These are phyloP conservation scores for Tricholoma flavovirens DNA, from an alignment of 768 basidiomycete genomes.

Conservation along the genomic window DNA sequence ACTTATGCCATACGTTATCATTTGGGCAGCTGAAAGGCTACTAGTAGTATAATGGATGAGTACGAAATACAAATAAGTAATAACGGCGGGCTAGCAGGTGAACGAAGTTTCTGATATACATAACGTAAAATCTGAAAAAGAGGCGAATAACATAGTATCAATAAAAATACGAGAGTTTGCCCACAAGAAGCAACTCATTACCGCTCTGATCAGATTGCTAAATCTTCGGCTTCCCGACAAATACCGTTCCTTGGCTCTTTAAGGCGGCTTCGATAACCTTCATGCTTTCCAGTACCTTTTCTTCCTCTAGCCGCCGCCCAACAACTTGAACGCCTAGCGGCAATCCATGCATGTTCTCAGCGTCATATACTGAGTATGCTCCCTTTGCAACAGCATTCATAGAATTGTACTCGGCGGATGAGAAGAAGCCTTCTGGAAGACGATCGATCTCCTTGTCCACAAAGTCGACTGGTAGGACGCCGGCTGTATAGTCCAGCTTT, in stretches of 20 bases:
- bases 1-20: too few relatives aligned
- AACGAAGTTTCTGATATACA: background rate
- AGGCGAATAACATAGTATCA: background rate
- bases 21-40: background rate
- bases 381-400: slow-evolving; percentile 30
- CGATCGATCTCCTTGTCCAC: slow-evolving; percentile 37
- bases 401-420: slow-evolving; percentile 24
- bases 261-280: slow-evolving; percentile 42
- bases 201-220: background rate
- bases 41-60: background rate
- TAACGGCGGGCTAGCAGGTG: background rate
- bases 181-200: background rate
- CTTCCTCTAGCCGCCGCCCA: slow-evolving; percentile 61
- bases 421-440: slow-evolving; percentile 28
- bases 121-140: background rate
- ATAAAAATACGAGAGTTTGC: background rate
- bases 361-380: slow-evolving; percentile 50
- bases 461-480: slow-evolving; percentile 54
- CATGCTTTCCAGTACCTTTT: slow-evolving; percentile 68
- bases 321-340: slow-evolving; percentile 65
- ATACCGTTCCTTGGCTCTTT: slow-evolving; percentile 22
- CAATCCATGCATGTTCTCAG: slow-evolving; percentile 58
- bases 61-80: background rate
- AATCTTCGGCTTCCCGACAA: slow-evolving; percentile 6
- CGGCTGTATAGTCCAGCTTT: slow-evolving; percentile 50